These are phyloP conservation scores for Curvularia eragrostidis DNA, from an alignment of 2,329 filamentous ascomycete genomes.

Conservation along the genomic window DNA sequence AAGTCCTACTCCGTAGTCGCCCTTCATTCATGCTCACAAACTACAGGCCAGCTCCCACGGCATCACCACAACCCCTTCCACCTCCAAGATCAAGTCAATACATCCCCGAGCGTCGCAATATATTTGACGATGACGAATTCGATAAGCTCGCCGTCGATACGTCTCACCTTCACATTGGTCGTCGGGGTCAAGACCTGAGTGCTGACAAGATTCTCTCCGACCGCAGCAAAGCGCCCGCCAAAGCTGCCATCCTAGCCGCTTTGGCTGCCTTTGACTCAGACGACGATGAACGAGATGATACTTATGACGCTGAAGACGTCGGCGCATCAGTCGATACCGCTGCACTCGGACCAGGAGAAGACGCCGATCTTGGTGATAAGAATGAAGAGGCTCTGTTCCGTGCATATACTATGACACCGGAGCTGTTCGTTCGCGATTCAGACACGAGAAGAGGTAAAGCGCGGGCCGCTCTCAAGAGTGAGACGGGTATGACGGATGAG, in stretches of 20 bases:
- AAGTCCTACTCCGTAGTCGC: slow-evolving; percentile 21
- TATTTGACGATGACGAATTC: slow-evolving; percentile 78
- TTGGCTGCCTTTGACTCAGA: slow-evolving; percentile 89
- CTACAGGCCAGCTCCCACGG: slow-evolving; percentile 24
- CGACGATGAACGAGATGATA: slow-evolving; percentile 96
- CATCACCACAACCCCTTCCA: slow-evolving; percentile 49
- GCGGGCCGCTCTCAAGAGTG: slow-evolving; percentile 69
- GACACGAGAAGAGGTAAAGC: slow-evolving; percentile 70
- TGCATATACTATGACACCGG: slow-evolving; percentile 69
- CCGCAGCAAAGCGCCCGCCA: slow-evolving; percentile 70
- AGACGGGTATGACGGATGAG: slow-evolving; percentile 91
- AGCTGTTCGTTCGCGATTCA: slow-evolving; percentile 74
- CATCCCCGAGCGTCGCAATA: slow-evolving; percentile 68
- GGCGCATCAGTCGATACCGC: slow-evolving; percentile 81
- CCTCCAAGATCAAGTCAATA: slow-evolving; percentile 66
- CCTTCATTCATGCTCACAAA: slow-evolving; percentile 20
- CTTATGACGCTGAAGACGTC: slow-evolving; percentile 90
- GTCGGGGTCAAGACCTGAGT: slow-evolving; percentile 66
- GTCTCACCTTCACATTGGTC: slow-evolving; percentile 79
- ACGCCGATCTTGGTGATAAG: slow-evolving; percentile 62
- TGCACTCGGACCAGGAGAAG: slow-evolving; percentile 57
- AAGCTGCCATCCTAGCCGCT: slow-evolving; percentile 86
- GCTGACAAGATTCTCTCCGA: slow-evolving; percentile 77
- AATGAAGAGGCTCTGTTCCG: slow-evolving; percentile 77
- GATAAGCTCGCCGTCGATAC: slow-evolving; percentile 72